A percentile compares a stretch with the other conserved stretches of the same genome.
phyloP scores from a whole-genome alignment of 225 moss, liverwort and hornwort species.

The Takakia lepidozioides region DNA sequence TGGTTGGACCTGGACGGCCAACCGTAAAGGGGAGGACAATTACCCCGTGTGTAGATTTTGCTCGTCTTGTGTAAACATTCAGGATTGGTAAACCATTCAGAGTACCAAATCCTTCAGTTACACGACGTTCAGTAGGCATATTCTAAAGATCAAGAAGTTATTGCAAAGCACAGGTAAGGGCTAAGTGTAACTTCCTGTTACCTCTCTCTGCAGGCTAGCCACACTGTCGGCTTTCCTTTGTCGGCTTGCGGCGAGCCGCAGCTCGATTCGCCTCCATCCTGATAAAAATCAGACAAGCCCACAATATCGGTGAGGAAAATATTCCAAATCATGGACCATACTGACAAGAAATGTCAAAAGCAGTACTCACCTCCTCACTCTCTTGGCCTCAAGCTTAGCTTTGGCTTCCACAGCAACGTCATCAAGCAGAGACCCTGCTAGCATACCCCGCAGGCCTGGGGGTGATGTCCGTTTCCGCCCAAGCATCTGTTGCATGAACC shows the following conservation, averaged over 20 bases:
- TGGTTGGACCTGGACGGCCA: too few relatives aligned
- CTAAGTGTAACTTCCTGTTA: too few relatives aligned
- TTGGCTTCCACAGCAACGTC: not conserved
- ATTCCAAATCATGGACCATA: not conserved
- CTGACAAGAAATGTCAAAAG: not conserved
- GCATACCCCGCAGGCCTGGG: not conserved
- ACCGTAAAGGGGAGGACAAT: too few relatives aligned
- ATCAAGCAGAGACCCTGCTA: not conserved
- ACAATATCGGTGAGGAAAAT: not conserved
- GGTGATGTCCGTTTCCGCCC: not conserved
- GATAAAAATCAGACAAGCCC: not conserved
- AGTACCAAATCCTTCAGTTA: too few relatives aligned
- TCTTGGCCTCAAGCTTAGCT: constrained; percentile 1
- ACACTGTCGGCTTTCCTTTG: not conserved
- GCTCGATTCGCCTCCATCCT: constrained; percentile 3
- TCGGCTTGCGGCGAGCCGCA: not conserved
- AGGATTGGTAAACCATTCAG: too few relatives aligned
- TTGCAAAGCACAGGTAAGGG: too few relatives aligned
- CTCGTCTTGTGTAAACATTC: too few relatives aligned
- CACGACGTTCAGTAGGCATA: too few relatives aligned
- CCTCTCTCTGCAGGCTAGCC: constrained; percentile 1
- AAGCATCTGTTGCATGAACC: not conserved
- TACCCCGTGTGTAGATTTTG: too few relatives aligned
- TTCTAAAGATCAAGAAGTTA: too few relatives aligned
- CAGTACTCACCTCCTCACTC: not conserved